Base-by-base conservation (phyloP, 768 basidiomycete species). In the Auricularia cornea region DNA sequence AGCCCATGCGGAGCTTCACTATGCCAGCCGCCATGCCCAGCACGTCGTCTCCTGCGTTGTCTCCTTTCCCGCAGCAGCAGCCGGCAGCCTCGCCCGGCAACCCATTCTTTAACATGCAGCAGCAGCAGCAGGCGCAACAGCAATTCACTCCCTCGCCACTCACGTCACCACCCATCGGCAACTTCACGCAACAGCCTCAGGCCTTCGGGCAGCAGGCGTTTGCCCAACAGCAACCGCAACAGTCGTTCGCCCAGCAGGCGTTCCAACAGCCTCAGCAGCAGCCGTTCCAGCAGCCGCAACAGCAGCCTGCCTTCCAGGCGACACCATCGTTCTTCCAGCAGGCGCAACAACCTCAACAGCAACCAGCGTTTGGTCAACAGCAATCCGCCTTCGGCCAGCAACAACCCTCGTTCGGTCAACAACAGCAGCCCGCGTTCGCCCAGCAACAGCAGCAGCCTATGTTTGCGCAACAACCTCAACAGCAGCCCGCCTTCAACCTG, bases 341-440 rank as follows among this genome's bases (percentile, higher is more conserved):
- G n/a, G 30, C 48, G 60, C 69, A 71, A 14, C 69, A 73, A 51
- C 68, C 70, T 11, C 71, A 69, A 41, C 62, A 67, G 26, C 35
- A 64, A 29, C 71, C 69, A 57, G 54, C 54, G 29, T 20, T 6
- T n/a, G 51, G n/a, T n/a, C 51, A n/a, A n/a, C 51, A 52, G 51
- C 51, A 52, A 20, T 8, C 20, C 10, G n/a, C 20, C 56, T 64
- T n/a, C n/a, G n/a, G n/a, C n/a, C n/a, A n/a, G n/a, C n/a, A n/a
- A n/a, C n/a, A n/a, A n/a, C n/a, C n/a, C n/a, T n/a, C n/a, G n/a
- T n/a, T 57, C 26, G 51, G 3, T 32, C 68, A 70, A 62, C 69
- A 70, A 35, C 69, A 71, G 66, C 68, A 60, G 61, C 73, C 56
- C 68, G 74, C 56, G 26, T 74, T 73, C 63, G 72, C 74, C 40